Evolutionary conservation across 1,284 basidiomycete genomes (phyloP).

Genomic region (Cutaneotrichosporon sp.): DNA sequence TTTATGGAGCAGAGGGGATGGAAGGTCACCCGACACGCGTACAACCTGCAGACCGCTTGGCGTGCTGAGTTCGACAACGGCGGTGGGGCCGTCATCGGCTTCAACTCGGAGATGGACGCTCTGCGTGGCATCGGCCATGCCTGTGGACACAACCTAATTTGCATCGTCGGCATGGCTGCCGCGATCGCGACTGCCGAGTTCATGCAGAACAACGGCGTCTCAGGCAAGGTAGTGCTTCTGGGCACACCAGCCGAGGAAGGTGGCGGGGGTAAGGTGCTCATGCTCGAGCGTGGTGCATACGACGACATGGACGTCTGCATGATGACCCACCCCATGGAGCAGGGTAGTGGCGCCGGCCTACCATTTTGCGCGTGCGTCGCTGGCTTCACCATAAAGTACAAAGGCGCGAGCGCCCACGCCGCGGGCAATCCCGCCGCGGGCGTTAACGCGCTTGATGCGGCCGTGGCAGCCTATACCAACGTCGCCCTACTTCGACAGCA

Average conservation of each 20-base stretch:
- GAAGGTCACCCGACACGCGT: constrained; percentile 55
- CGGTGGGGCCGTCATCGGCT: constrained; percentile 23
- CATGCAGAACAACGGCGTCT: constrained; percentile 52
- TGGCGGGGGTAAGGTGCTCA: constrained; percentile 14
- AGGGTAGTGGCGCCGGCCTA: constrained; percentile 13
- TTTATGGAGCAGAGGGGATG: constrained; percentile 59
- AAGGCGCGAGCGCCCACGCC: constrained; percentile 22
- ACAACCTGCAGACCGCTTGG: constrained; percentile 53
- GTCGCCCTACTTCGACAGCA: constrained; percentile 50
- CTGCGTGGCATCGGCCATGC: constrained; percentile 35
- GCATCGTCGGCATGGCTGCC: constrained; percentile 41
- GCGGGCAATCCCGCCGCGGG: constrained; percentile 29
- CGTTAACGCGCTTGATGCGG: constrained; percentile 51
- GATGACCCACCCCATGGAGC: constrained; percentile 3
- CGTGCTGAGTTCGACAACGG: constrained; percentile 23
- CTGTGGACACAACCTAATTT: constrained; percentile 57
- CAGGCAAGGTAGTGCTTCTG: constrained; percentile 69
- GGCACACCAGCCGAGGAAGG: constrained; percentile 66
- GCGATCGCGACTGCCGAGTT: constrained; percentile 37
- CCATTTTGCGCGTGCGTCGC: constrained; percentile 11
- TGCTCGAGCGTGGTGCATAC: constrained; percentile 54
- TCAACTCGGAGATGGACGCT: constrained; percentile 29
- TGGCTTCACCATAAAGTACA: constrained; percentile 17
- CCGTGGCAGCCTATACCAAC: constrained; percentile 49
- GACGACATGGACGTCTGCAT: constrained; percentile 24